A percentile compares a stretch with the other conserved stretches of the same genome.
Evolutionary conservation across 371 early-diverging fungal genomes (phyloP).

Genomic region (Lichtheimia ramosa): DNA sequence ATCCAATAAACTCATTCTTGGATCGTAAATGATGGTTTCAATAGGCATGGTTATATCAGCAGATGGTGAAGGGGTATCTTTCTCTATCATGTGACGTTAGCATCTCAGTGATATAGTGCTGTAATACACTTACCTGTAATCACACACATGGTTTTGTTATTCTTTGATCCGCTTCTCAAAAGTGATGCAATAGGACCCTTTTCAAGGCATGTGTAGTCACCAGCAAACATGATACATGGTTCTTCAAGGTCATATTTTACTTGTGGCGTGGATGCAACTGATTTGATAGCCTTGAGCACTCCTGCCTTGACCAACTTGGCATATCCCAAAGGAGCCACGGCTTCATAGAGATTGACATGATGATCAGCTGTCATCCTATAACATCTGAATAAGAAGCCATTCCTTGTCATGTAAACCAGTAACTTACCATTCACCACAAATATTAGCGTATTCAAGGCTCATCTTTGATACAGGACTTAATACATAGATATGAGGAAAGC

Average conservation of each 20-base stretch:
- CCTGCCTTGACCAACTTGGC: constrained; percentile 51
- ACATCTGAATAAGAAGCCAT: constrained; percentile 14
- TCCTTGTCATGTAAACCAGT: constrained; percentile 32
- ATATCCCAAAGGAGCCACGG: constrained; percentile 58
- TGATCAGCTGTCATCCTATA: constrained; percentile 66
- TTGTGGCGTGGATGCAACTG: constrained; percentile 39
- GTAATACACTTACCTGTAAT: constrained; percentile 25
- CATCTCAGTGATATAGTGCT: constrained; percentile 12
- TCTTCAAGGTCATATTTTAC: constrained; percentile 37
- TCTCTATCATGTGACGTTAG: constrained; percentile 9
- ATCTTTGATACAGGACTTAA: constrained; percentile 77
- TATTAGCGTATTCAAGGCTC: constrained; percentile 80
- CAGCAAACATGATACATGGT: constrained; percentile 71
- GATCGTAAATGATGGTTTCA: constrained; percentile 23
- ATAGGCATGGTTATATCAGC: constrained; percentile 20
- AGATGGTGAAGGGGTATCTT: constrained; percentile 8
- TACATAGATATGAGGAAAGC: constrained; percentile 65
- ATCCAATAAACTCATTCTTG: constrained; percentile 24
- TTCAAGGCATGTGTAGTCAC: constrained; percentile 37
- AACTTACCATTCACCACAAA: constrained; percentile 83
- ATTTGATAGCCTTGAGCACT: constrained; percentile 23
- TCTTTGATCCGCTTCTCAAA: constrained; percentile 28
- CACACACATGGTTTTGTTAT: constrained; percentile 27
- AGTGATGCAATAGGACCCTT: constrained; percentile 36
- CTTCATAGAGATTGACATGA: constrained; percentile 58